phyloP scores from a whole-genome alignment of 2,329 filamentous ascomycete genomes.

The Sarocladiaceae sp. region DNA sequence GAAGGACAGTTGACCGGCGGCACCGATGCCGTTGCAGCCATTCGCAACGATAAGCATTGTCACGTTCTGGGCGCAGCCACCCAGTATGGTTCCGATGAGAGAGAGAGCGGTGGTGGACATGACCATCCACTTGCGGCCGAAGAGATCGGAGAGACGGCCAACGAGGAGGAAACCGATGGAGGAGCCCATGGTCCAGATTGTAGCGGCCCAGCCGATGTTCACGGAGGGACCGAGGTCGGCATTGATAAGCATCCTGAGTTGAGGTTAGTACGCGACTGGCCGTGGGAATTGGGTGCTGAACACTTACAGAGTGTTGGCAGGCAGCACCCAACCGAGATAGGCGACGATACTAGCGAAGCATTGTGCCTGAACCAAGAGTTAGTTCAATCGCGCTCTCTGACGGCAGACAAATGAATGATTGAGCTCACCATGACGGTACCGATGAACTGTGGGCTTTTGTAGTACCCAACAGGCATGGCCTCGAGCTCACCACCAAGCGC shows the following conservation, averaged over 20 bases:
- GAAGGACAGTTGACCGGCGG: conserved; percentile 37
- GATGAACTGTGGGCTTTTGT: conserved; percentile 33
- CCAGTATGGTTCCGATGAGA: conserved; percentile 34
- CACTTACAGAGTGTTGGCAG: conserved; percentile 28
- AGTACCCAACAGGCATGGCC: conserved; percentile 37
- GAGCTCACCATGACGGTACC: conserved; percentile 31
- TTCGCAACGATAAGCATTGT: conserved; percentile 33
- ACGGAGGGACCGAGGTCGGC: conserved; percentile 26
- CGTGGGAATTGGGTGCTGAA: conserved; percentile 6
- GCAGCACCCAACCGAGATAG: conserved; percentile 30
- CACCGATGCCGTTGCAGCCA: conserved; percentile 32
- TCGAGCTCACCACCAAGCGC: conserved; percentile 37
- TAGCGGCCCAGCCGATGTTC: conserved; percentile 28
- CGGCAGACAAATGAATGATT: not conserved
- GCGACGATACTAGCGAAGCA: conserved; percentile 28
- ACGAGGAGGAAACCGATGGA: conserved; percentile 35
- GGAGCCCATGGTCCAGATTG: conserved; percentile 33
- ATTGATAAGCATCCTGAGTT: conserved; percentile 23
- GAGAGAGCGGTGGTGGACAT: conserved; percentile 27
- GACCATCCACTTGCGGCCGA: conserved; percentile 37
- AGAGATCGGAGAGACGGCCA: conserved; percentile 38
- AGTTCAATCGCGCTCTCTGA: not conserved
- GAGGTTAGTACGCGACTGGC: not conserved
- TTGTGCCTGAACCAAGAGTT: conserved; percentile 20
- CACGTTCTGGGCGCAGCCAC: conserved; percentile 28